A percentile compares a stretch with the other conserved stretches of the same genome.
Conservation (phyloP, 306 rosid species). For the Cucurbita pepo region DNA sequence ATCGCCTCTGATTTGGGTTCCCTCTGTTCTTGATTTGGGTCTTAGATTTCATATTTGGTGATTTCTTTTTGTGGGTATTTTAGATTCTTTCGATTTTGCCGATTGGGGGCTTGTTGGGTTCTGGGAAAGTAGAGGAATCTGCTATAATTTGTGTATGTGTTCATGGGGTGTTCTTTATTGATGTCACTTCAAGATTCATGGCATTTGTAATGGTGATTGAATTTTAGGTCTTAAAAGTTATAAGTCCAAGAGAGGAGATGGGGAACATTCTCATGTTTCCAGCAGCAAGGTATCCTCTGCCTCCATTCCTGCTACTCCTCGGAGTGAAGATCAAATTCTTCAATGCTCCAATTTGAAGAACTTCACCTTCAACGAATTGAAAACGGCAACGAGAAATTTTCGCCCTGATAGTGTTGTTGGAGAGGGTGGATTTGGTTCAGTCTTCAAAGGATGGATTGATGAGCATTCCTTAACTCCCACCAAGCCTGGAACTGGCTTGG, state of each 20-base stretch:
- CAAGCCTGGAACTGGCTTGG: constrained; percentile 66
- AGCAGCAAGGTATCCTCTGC: constrained; percentile 48
- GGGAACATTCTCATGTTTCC: constrained; percentile 24
- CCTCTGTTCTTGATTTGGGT: not conserved
- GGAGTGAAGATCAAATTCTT: constrained; percentile 75
- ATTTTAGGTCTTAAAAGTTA: constrained; percentile 27
- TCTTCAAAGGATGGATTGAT: constrained; percentile 89
- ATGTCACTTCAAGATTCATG: not conserved
- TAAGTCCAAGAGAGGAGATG: constrained; percentile 55
- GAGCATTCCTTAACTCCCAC: constrained; percentile 54
- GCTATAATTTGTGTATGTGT: too few species aligned
- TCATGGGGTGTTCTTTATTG: too few species aligned
- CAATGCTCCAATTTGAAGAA: constrained; percentile 54
- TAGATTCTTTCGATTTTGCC: not conserved
- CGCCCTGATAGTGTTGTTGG: constrained; percentile 92
- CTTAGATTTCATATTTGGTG: not conserved
- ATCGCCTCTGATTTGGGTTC: not conserved
- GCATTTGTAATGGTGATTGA: not conserved
- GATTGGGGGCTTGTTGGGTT: not conserved
- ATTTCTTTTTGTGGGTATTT: not conserved
- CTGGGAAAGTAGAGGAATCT: too few species aligned
- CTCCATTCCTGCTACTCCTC: constrained; percentile 43
- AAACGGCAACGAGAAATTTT: constrained; percentile 68
- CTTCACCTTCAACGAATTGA: constrained; percentile 52
- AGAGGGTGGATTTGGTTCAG: constrained; percentile 97